phyloP scores from a whole-genome alignment of 768 basidiomycete species.

The Amanita exitialis region DNA sequence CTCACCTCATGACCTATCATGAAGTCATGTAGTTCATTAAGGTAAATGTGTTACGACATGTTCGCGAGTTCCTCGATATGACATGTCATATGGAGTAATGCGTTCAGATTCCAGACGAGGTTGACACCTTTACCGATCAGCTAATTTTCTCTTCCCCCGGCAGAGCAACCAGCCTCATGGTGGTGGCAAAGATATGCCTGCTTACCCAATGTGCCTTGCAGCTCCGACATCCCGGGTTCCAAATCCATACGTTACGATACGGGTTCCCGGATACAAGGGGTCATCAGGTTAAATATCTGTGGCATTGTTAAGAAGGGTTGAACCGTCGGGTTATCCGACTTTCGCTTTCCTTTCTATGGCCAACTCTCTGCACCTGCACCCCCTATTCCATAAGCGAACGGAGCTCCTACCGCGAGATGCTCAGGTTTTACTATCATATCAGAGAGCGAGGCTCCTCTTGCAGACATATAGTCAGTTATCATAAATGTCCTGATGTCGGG shows the following conservation, averaged over 20 bases:
- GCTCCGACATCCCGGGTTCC: constrained; percentile 6
- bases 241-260: constrained; percentile 11
- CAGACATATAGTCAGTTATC: constrained; percentile 34
- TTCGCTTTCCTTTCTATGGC: constrained; percentile 16
- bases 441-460: constrained; percentile 37
- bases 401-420: constrained; percentile 37
- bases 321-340: background rate
- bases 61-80: constrained; percentile 10
- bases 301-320: background rate
- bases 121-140: constrained; percentile 12
- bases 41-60: constrained; percentile 14
- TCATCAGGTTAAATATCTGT: background rate
- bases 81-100: constrained; percentile 5
- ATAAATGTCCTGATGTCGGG: background rate
- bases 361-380: constrained; percentile 29
- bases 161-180: constrained; percentile 17
- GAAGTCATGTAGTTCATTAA: constrained; percentile 4
- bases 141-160: constrained; percentile 16
- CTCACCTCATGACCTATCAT: constrained; percentile 1
- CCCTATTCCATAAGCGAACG: constrained; percentile 33
- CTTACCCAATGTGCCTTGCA: constrained; percentile 1
- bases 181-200: background rate
- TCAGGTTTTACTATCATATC: constrained; percentile 37
- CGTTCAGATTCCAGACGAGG: background rate
- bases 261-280: constrained; percentile 2